Conservation (phyloP, 352 stramenopile genomes). For the Pythium aphanidermatum region DNA sequence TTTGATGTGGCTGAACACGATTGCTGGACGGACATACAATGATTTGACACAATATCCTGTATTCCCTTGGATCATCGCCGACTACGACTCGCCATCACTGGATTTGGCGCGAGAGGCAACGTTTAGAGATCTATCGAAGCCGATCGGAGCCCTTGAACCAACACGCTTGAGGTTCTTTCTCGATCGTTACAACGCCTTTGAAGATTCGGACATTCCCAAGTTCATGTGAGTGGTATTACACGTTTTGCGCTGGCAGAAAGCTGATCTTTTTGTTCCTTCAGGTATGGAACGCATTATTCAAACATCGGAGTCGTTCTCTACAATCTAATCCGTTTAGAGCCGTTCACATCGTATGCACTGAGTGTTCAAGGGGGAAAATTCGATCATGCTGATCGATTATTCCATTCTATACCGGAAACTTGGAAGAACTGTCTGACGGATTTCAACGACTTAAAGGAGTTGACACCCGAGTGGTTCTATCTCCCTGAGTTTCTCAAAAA, state of each 20-base stretch:
- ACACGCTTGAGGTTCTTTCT: conserved; percentile 90
- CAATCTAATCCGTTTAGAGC: conserved; percentile 98
- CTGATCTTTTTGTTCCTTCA: conserved; percentile 17
- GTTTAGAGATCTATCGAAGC: conserved; percentile 96
- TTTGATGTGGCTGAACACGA: conserved; percentile 90
- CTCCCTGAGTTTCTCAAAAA: conserved; percentile 88
- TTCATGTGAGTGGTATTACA: conserved; percentile 55
- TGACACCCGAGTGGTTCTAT: conserved; percentile 95
- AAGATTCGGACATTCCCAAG: conserved; percentile 84
- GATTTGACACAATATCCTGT: conserved; percentile 96
- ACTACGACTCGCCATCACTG: conserved; percentile 76
- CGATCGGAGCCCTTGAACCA: conserved; percentile 95
- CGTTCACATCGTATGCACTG: conserved; percentile 94
- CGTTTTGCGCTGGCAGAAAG: not conserved
- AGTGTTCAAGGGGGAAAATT: conserved; percentile 95
- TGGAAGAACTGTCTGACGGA: conserved; percentile 86
- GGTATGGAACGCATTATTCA: conserved; percentile 87
- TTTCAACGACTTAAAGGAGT: conserved; percentile 91
- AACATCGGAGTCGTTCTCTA: conserved; percentile 96
- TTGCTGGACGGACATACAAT: conserved; percentile 86
- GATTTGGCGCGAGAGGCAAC: conserved; percentile 63
- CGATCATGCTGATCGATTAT: conserved; percentile 91
- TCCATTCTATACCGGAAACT: conserved; percentile 87
- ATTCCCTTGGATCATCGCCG: conserved; percentile 87
- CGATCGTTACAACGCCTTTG: conserved; percentile 91